Conservation (phyloP, 148 eudicot genomes). For the Amaranthus cruentus region DNA sequence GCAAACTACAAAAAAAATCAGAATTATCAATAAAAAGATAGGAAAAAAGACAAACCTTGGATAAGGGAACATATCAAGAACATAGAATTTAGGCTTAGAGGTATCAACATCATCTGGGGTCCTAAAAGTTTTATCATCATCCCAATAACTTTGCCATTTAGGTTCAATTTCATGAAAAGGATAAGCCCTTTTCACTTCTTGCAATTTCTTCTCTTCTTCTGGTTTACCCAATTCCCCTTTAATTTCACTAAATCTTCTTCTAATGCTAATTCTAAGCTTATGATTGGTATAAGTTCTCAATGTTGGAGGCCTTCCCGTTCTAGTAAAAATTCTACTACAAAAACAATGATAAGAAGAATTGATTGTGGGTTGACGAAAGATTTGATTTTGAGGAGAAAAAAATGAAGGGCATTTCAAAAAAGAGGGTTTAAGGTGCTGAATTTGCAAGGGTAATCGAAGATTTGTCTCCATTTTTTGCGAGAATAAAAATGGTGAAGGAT, state of each 20-base stretch:
- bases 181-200: slow-evolving; percentile 48
- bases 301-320: slow-evolving; percentile 5
- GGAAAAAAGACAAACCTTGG: slow-evolving; percentile 52
- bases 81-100: slow-evolving; percentile 89
- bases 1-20: background rate
- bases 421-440: slow-evolving; percentile 13
- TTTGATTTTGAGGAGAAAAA: slow-evolving; percentile 18
- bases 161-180: slow-evolving; percentile 85
- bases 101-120: slow-evolving; percentile 84
- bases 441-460: slow-evolving; percentile 19
- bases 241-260: slow-evolving; percentile 19
- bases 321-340: background rate
- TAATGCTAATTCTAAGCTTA: slow-evolving; percentile 13
- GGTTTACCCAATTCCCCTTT: slow-evolving; percentile 16
- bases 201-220: slow-evolving; percentile 21
- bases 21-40: background rate
- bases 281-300: slow-evolving; percentile 8
- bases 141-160: slow-evolving; percentile 87
- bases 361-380: slow-evolving; percentile 9
- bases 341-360: slow-evolving; percentile 5
- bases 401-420: background rate
- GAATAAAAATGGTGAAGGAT: background rate
- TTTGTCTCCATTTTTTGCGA: slow-evolving; percentile 21
- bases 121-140: slow-evolving; percentile 69
- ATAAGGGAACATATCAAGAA: slow-evolving; percentile 98